Conservation (phyloP, 192 early-diverging fungal genomes). For the Gorgonomyces haynaldii region DNA sequence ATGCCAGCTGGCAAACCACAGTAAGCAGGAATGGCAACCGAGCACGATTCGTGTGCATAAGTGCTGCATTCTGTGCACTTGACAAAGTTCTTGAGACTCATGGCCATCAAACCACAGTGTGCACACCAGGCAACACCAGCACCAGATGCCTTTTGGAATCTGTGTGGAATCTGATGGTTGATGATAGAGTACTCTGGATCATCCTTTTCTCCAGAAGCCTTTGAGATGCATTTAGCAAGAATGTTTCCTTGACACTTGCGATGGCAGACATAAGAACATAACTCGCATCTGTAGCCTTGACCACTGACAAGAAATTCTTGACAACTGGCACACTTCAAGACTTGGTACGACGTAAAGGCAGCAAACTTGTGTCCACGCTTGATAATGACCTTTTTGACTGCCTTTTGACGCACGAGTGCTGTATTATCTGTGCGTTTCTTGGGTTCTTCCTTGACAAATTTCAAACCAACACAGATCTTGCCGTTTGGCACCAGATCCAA, state of each 20-base stretch:
- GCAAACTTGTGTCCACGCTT: conserved; percentile 95
- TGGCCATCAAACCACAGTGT: conserved; percentile 92
- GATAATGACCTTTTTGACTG: conserved; percentile 75
- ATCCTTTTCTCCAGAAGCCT: conserved; percentile 20
- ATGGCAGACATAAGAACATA: conserved; percentile 91
- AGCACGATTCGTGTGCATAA: conserved; percentile 75
- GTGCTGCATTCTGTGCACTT: conserved; percentile 62
- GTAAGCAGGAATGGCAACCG: conserved; percentile 76
- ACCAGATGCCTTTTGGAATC: conserved; percentile 76
- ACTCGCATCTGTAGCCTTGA: conserved; percentile 86
- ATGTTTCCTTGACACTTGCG: conserved; percentile 77
- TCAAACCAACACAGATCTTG: conserved; percentile 68
- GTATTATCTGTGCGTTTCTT: conserved; percentile 5
- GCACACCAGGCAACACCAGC: conserved; percentile 89
- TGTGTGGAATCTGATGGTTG: conserved; percentile 92
- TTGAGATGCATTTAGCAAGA: conserved; percentile 81
- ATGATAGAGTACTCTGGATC: conserved; percentile 34
- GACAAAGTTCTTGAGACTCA: conserved; percentile 59
- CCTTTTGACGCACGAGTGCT: conserved; percentile 24
- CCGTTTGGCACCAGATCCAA: conserved; percentile 89
- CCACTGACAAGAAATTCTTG: conserved; percentile 85
- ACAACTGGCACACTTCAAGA: conserved; percentile 97
- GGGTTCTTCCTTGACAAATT: conserved; percentile 50
- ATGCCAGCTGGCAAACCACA: conserved; percentile 82
- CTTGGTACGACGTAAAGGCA: conserved; percentile 81